Evolutionary conservation across 2,329 filamentous ascomycete genomes (phyloP), one percentile per base, ranked within the genome.

Genomic region (Mycocentrospora acerina): DNA sequence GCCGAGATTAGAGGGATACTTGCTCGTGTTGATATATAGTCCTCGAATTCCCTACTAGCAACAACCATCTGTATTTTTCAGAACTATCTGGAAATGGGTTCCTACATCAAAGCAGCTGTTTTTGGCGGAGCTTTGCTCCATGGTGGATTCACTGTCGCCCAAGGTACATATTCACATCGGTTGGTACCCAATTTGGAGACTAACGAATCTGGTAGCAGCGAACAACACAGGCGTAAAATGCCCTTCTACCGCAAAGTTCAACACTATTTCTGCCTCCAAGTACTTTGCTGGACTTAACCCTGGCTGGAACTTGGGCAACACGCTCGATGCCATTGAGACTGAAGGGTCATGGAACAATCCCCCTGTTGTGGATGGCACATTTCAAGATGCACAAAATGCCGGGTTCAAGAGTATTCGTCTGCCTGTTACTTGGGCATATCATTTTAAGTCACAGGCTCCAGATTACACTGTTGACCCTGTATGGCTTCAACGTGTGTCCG

Each of bases 301-400:
- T 1, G 79, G 79, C 7, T 82, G 79, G 79, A 82, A 82, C 46
- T 50, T 81, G 7, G 80, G 79, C 8, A 82, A 82, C 39, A 80
- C 78, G 0, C 69, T 82, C 19, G 80, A 82, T 53, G 77, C 78
- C 1, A 61, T 72, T 7, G 73, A 78, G 4, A 66, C 73, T 32
- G 80, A 83, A 55, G 78, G 76, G 4, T 76, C 72, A 2, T 83
- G 79, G 79, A 78, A 78, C 47, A 82, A 82, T 40, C 67, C 72
- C 0, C 70, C 74, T 0, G 77, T 80, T 1, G 64, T 71, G 5
- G 65, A 64, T 2, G 55, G 58, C 1, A 80, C 77, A 0, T 79
- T 83, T 40, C 68, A 76, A 29, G 66, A 74, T 34, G 68, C 79
- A 24, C 76, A 78, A 52, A 62, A 67, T 1, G 69, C 74, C 1